Evolutionary conservation across 257 asterid genomes (phyloP), one percentile per base, ranked within the genome.

Genomic region (Solanum bulbocastanum): DNA sequence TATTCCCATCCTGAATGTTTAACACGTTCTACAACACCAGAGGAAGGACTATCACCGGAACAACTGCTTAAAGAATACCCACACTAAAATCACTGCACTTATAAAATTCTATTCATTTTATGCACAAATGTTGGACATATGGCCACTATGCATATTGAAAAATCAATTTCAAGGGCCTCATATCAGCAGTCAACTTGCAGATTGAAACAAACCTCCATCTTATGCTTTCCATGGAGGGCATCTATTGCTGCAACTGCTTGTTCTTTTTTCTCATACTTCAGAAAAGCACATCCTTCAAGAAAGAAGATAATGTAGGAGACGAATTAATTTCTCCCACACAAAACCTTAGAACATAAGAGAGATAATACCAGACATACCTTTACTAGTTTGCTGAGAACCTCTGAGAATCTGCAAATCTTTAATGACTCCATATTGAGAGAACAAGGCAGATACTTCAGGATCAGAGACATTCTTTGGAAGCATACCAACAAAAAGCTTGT

Each of bases 401-500:
- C 96, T 94, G 69, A 97, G 98, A 88, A 97, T 92, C 90, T 96
- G 99, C 92, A 95, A 86, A 87, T 97, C 99, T 83, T 90, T 94
- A 88, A 97, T 92, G 86, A 91, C 90, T 89, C 99, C 99, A 91
- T 95, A 92, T 89, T 94, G 93, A 83, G 98, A 97, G 93, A 97
- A 97, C 89, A 97, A 91, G 86, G 83, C 93, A 65, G 95, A 94
- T 87, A 96, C 94, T 89, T 96, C 98, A 89, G 92, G 92, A 73
- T 97, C 98, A 40, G 98, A 91, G 72, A 97, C 95, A 91, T 94
- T 94, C 91, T 96, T 97, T 2, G 98, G 99, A 66, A 97, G 99
- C 99, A 97, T 97, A 68, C 99, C 99, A 90, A 97, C 93, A 86
- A 97, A 97, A 65, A 97, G 91, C 88, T 97, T 97, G 94, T 96